These are phyloP conservation scores for Fusarium sp. DNA, from an alignment of 2,329 filamentous ascomycete species.

Conservation along the genomic window DNA sequence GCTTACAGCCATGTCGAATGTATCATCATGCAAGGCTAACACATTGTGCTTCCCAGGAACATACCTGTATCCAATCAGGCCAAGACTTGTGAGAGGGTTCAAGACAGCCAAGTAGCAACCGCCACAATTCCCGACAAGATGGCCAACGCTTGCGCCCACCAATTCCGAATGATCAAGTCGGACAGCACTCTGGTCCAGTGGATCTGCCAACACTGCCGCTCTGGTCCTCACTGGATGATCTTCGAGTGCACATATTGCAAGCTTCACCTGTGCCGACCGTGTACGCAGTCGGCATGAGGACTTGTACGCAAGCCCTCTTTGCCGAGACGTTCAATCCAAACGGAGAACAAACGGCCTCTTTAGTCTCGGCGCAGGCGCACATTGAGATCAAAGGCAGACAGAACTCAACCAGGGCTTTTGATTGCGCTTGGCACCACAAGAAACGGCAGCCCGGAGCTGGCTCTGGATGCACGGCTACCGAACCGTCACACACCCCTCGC, in stretches of 20 bases:
- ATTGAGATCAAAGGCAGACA: conserved; percentile 29
- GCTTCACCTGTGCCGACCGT: conserved; percentile 70
- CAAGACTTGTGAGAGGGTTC: conserved; percentile 37
- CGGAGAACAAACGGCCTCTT: conserved; percentile 28
- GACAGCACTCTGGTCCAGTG: conserved; percentile 73
- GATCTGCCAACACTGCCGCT: conserved; percentile 72
- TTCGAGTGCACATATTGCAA: conserved; percentile 77
- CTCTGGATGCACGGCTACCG: conserved; percentile 40
- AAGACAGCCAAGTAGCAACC: conserved; percentile 25
- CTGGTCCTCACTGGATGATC: conserved; percentile 74
- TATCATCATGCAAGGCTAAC: conserved; percentile 43
- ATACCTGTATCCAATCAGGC: conserved; percentile 40
- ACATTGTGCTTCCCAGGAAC: conserved; percentile 33
- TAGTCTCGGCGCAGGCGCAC: conserved; percentile 37
- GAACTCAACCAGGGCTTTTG: conserved; percentile 29
- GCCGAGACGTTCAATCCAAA: conserved; percentile 31
- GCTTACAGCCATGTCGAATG: conserved; percentile 17
- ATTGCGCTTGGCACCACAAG: conserved; percentile 40
- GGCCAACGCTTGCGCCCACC: conserved; percentile 68
- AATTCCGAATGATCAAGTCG: conserved; percentile 74
- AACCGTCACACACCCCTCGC: conserved; percentile 33
- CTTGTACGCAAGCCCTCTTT: conserved; percentile 15
- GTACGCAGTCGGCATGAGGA: conserved; percentile 56
- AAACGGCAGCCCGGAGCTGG: conserved; percentile 41
- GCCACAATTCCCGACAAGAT: conserved; percentile 51